Base-by-base conservation (phyloP, 331 rosid species). In the Spiraea crenata region DNA sequence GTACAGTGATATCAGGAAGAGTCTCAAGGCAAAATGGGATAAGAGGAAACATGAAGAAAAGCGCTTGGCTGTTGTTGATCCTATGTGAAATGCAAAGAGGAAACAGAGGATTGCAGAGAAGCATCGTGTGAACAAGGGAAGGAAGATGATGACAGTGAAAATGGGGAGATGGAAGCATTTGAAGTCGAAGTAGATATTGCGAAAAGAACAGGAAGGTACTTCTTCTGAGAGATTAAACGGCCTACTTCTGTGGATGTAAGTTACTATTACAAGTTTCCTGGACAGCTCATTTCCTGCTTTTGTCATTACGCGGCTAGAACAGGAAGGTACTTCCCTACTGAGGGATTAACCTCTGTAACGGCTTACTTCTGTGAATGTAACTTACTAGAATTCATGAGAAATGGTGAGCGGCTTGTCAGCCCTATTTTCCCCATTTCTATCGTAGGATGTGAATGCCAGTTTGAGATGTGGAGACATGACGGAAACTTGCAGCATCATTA, bases 61-160 rank as follows among this genome's bases (percentile, higher is more conserved):
- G 79, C 77, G 82, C 51, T 83, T 93, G 97, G 99, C 99, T 34
- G 99, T 89, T 35, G 74, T 80, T 38, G 81, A 93, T 83, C 95
- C 99, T 0, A 74, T 77, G 91, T 86, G 85, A 51, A 86, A 89
- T 62, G 95, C 97, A 17, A 89, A 90, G 82, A 79, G 97, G 75
- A 93, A 91, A 80, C 20, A 83, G 72, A 88, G 81, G 73, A 67
- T 85, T 11, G 77, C 96, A 3, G 92, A 90, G 17, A 93, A 91
- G 77, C 82, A 89, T 72, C 91, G 95, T 7, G 96, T 81, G 74
- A 76, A 86, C 82, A 93, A 93, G 76, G 91, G 78, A 80, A 87
- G 95, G 81, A 93, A 87, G 82, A 83, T 90, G 14, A 70, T 75
- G 80, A 78, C 83, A 3, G 55, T 81, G 78, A 93, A 86, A 80